phyloP scores from a whole-genome alignment of 2,329 filamentous ascomycete species.

The Claviceps maximensis region DNA sequence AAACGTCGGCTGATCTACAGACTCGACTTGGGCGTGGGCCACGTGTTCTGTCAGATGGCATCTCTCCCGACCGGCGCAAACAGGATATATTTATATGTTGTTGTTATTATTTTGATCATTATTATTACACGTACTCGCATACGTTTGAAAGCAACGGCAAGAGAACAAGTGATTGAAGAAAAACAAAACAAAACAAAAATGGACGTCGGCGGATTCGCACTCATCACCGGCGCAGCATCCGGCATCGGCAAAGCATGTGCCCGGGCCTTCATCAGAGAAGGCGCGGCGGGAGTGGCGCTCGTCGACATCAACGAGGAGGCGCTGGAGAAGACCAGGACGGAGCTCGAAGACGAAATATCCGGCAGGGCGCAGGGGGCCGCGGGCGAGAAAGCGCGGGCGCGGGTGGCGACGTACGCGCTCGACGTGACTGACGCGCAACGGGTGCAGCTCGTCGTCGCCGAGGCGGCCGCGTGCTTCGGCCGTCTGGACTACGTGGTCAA shows the following conservation, averaged over 20 bases:
- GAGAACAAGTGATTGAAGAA: too few relatives aligned
- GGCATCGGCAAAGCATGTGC: slow-evolving; percentile 20
- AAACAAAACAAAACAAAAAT: slow-evolving; percentile 3
- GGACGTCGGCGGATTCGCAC: slow-evolving; percentile 18
- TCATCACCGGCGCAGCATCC: slow-evolving; percentile 19
- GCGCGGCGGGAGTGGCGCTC: slow-evolving; percentile 15
- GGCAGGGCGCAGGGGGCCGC: not conserved
- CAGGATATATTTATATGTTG: too few relatives aligned
- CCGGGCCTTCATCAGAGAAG: slow-evolving; percentile 15
- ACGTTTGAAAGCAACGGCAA: too few relatives aligned
- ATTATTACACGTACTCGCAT: too few relatives aligned
- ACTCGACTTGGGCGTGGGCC: too few relatives aligned
- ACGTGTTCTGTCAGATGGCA: too few relatives aligned
- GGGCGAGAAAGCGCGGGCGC: not conserved
- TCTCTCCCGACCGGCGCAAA: too few relatives aligned
- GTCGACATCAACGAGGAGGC: slow-evolving; percentile 14
- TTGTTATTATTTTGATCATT: too few relatives aligned
- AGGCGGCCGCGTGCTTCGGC: slow-evolving; percentile 18
- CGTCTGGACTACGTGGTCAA: slow-evolving; percentile 29
- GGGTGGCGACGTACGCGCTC: slow-evolving; percentile 4
- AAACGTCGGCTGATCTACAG: too few relatives aligned
- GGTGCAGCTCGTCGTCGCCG: slow-evolving; percentile 11
- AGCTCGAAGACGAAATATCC: slow-evolving; percentile 10
- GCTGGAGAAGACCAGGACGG: slow-evolving; percentile 8
- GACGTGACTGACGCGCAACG: slow-evolving; percentile 19